Conservation (phyloP, 2,329 filamentous ascomycete genomes). For the Dothidotthia symphoricarpi region DNA sequence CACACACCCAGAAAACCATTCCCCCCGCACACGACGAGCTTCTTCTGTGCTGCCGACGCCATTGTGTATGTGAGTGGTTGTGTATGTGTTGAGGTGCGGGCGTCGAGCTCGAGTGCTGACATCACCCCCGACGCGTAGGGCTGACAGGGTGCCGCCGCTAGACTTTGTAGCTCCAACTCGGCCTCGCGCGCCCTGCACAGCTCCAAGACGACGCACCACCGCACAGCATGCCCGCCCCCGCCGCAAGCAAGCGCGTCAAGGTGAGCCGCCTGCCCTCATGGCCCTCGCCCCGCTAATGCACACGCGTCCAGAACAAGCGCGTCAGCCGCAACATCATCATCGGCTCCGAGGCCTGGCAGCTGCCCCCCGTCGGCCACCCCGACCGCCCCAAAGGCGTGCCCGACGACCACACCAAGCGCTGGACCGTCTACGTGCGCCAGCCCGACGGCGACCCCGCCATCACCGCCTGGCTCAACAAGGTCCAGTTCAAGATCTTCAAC, state of each 20-base stretch:
- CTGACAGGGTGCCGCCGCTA: constrained; percentile 22
- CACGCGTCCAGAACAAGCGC: constrained; percentile 39
- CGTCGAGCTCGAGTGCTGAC: constrained; percentile 31
- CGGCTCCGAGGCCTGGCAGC: constrained; percentile 50
- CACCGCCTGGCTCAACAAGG: constrained; percentile 92
- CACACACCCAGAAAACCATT: constrained; percentile 80
- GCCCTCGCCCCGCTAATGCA: constrained; percentile 14
- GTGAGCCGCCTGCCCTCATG: constrained; percentile 11
- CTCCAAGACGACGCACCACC: too few relatives aligned
- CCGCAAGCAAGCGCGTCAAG: constrained; percentile 55
- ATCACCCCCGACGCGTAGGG: constrained; percentile 33
- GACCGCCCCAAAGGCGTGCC: constrained; percentile 66
- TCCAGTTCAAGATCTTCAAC: constrained; percentile 97
- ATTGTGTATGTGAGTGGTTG: constrained; percentile 24
- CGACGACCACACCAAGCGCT: constrained; percentile 91
- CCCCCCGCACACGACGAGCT: constrained; percentile 86
- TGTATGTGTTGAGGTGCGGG: constrained; percentile 4
- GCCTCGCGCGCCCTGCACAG: too few relatives aligned
- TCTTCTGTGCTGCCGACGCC: constrained; percentile 65
- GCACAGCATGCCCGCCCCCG: constrained; percentile 52
- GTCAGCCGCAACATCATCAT: constrained; percentile 47
- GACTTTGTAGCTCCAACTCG: too few relatives aligned
- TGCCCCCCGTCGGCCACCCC: constrained; percentile 70
- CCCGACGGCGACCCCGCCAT: constrained; percentile 82
- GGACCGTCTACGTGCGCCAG: constrained; percentile 91